These are phyloP conservation scores for Gamarada debralockiae DNA, from an alignment of 495 filamentous ascomycete genomes.

Conservation along the genomic window DNA sequence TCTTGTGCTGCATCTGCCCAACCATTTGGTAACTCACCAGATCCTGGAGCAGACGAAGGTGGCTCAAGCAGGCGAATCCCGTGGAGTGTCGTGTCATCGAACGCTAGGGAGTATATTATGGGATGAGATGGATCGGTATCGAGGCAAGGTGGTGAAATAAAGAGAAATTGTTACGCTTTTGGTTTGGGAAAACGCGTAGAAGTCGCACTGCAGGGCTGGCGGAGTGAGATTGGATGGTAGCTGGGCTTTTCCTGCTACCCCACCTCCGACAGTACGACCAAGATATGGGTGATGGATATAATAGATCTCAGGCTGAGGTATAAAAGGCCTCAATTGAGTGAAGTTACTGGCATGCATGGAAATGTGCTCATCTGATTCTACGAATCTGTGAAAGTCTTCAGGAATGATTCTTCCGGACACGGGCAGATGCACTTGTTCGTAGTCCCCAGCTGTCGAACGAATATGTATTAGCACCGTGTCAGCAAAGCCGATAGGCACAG, in stretches of 20 bases:
- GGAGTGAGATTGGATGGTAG: constrained; percentile 36
- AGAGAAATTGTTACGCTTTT: constrained; percentile 53
- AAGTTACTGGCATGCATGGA: constrained; percentile 40
- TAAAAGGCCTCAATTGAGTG: constrained; percentile 45
- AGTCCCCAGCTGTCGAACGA: constrained; percentile 39
- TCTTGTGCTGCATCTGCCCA: constrained; percentile 55
- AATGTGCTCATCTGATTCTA: constrained; percentile 58
- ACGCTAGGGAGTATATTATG: constrained; percentile 53
- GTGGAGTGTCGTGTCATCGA: constrained; percentile 25
- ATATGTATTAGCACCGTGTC: constrained; percentile 38
- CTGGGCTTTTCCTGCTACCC: too few relatives aligned
- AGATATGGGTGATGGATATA: constrained; percentile 50
- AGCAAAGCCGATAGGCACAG: constrained; percentile 43
- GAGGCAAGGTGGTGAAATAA: constrained; percentile 45
- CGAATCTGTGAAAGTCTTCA: constrained; percentile 56
- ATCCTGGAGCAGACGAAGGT: neutral
- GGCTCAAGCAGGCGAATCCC: neutral
- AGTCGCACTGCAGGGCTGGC: constrained; percentile 55
- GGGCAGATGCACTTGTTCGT: constrained; percentile 46
- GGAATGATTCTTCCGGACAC: constrained; percentile 50
- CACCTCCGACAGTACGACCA: too few relatives aligned
- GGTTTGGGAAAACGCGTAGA: constrained; percentile 56
- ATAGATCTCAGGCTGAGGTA: constrained; percentile 49
- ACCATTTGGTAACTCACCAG: constrained; percentile 43
- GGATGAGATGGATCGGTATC: constrained; percentile 33